Conservation (phyloP, 1,284 basidiomycete species). For the Bjerkandera adusta region DNA sequence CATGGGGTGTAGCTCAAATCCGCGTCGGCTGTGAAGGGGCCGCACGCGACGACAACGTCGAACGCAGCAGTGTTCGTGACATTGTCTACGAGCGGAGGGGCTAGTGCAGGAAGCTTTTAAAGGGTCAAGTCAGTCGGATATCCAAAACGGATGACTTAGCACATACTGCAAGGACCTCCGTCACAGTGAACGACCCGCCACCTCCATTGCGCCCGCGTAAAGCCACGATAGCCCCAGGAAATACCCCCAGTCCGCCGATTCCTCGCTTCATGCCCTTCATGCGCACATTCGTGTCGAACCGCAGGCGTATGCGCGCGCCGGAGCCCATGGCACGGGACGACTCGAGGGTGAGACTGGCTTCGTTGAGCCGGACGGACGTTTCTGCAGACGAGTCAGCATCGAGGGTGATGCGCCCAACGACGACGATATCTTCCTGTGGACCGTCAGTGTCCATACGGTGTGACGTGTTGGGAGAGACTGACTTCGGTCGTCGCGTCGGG, state of each 20-base stretch:
- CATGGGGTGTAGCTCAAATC: constrained; percentile 79
- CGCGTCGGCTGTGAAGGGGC: constrained; percentile 80
- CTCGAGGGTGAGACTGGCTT: constrained; percentile 75
- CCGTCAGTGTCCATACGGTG: constrained; percentile 10
- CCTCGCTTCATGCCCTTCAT: constrained; percentile 66
- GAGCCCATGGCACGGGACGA: constrained; percentile 77
- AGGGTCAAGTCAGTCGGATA: constrained; percentile 7
- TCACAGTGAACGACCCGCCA: constrained; percentile 81
- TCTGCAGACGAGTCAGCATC: constrained; percentile 57
- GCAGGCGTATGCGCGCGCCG: constrained; percentile 69
- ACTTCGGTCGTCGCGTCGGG: constrained; percentile 75
- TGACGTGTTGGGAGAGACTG: constrained; percentile 21
- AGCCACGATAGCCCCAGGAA: constrained; percentile 88
- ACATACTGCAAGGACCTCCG: constrained; percentile 77
- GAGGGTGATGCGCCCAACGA: constrained; percentile 80
- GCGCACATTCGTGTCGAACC: constrained; percentile 65
- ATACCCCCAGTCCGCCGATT: constrained; percentile 73
- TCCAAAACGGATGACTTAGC: constrained; percentile 23
- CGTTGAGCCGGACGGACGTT: constrained; percentile 66
- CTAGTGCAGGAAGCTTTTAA: constrained; percentile 57
- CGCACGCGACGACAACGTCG: constrained; percentile 69
- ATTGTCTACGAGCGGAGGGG: constrained; percentile 25
- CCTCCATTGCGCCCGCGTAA: constrained; percentile 92
- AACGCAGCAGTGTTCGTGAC: constrained; percentile 43
- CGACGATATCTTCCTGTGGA: constrained; percentile 64